Percentiles rank a stretch among this genome's conserved stretches.
Conservation (phyloP, 2,329 filamentous ascomycete species). For the Colletotrichum salicis region DNA sequence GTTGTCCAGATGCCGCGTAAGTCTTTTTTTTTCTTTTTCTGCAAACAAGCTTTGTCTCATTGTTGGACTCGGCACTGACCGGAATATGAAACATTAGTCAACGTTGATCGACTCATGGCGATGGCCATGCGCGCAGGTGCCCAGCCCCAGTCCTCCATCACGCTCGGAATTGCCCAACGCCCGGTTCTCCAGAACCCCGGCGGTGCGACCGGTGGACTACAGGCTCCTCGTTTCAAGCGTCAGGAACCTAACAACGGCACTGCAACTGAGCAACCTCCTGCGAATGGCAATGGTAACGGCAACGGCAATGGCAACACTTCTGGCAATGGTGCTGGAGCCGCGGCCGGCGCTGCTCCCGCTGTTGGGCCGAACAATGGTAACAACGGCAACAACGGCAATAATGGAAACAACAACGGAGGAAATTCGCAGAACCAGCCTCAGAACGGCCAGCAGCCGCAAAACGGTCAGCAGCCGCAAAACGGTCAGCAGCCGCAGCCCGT, state of each 20-base stretch:
- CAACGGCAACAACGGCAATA: not conserved
- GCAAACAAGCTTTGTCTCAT: conserved; percentile 2
- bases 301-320: conserved; percentile 1
- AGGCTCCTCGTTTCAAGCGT: conserved; percentile 24
- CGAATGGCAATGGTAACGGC: not conserved
- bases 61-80: conserved; percentile 12
- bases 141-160: conserved; percentile 34
- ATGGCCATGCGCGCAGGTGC: conserved; percentile 38
- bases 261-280: not conserved
- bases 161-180: conserved; percentile 38
- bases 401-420: not conserved
- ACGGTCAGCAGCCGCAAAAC: conserved; percentile 2
- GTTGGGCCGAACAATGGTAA: conserved; percentile 14
- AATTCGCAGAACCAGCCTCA: not conserved
- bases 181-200: conserved; percentile 38
- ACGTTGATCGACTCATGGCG: conserved; percentile 38
- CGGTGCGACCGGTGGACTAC: conserved; percentile 32
- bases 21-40: conserved; percentile 14
- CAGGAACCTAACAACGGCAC: conserved; percentile 29
- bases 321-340: conserved; percentile 10
- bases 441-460: not conserved
- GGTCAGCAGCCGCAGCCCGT: conserved; percentile 1
- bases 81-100: conserved; percentile 34
- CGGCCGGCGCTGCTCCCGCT: not conserved
- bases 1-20: conserved; percentile 39